Conservation (phyloP, 179 eudicot species). For the Beta macrorhiza region DNA sequence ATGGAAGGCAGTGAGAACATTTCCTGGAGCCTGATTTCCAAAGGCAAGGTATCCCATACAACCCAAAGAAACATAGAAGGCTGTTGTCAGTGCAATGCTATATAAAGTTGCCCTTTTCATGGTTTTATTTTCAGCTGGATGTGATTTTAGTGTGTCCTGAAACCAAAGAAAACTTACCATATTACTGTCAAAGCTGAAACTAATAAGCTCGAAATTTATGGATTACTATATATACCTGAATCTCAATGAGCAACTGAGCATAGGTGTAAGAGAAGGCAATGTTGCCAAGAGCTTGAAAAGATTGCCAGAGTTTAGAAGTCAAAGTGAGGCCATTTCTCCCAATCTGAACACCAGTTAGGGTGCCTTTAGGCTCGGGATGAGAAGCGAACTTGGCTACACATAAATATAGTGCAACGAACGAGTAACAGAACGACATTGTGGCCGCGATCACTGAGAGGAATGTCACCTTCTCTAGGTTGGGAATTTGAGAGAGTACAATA, state of each 20-base stretch:
- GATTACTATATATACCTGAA: constrained; percentile 21
- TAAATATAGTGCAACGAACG: constrained; percentile 40
- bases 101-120: constrained; percentile 41
- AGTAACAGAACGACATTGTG: constrained; percentile 43
- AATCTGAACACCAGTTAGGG: constrained; percentile 24
- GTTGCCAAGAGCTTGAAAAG: constrained; percentile 36
- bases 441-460: constrained; percentile 46
- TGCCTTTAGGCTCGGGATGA: constrained; percentile 25
- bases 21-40: constrained; percentile 41
- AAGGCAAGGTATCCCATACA: constrained; percentile 43
- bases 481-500: constrained; percentile 39
- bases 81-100: constrained; percentile 33
- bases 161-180: neutral
- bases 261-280: constrained; percentile 39
- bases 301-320: constrained; percentile 31
- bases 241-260: constrained; percentile 33
- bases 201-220: no score
- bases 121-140: constrained; percentile 41
- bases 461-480: constrained; percentile 37
- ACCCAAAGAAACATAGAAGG: constrained; percentile 32
- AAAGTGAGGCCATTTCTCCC: constrained; percentile 25
- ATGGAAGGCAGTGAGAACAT: constrained; percentile 41
- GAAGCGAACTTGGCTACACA: constrained; percentile 34
- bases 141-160: constrained; percentile 39
- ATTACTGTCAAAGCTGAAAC: no score